These are phyloP conservation scores for Hippophae gyantsensis DNA, from an alignment of 306 rosid species.

Conservation along the genomic window DNA sequence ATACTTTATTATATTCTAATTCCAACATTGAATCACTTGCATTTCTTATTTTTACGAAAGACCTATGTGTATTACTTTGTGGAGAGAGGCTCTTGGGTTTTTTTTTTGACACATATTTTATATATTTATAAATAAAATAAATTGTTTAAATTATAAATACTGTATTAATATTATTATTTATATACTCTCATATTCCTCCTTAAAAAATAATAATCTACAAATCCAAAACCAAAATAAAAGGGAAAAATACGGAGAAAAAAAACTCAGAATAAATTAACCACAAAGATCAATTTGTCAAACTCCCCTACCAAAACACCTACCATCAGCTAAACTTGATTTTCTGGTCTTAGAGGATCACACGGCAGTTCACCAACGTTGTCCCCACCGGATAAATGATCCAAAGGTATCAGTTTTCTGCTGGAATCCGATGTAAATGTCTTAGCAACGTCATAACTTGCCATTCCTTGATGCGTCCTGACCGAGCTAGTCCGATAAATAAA, in stretches of 20 bases:
- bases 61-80: too few species aligned
- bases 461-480: slow-evolving; percentile 10
- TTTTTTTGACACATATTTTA: too few species aligned
- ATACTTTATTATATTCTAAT: too few species aligned
- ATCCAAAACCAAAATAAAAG: neutral
- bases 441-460: neutral
- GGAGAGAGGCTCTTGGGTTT: too few species aligned
- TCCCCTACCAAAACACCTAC: neutral
- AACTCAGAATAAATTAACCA: neutral
- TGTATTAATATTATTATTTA: too few species aligned
- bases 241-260: neutral
- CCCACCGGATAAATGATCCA: neutral
- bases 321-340: slow-evolving; percentile 5
- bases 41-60: too few species aligned
- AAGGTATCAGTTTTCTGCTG: slow-evolving; percentile 1
- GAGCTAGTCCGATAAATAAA: slow-evolving; percentile 28
- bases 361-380: slow-evolving; percentile 41
- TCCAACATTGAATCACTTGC: too few species aligned
- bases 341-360: slow-evolving; percentile 23
- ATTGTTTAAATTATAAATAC: too few species aligned
- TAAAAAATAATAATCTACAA: too few species aligned
- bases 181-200: too few species aligned
- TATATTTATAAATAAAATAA: too few species aligned
- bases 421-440: neutral
- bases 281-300: neutral